These are phyloP conservation scores for Coix lacrymajobi DNA, from an alignment of 176 grass and related monocot species.

Conservation along the genomic window DNA sequence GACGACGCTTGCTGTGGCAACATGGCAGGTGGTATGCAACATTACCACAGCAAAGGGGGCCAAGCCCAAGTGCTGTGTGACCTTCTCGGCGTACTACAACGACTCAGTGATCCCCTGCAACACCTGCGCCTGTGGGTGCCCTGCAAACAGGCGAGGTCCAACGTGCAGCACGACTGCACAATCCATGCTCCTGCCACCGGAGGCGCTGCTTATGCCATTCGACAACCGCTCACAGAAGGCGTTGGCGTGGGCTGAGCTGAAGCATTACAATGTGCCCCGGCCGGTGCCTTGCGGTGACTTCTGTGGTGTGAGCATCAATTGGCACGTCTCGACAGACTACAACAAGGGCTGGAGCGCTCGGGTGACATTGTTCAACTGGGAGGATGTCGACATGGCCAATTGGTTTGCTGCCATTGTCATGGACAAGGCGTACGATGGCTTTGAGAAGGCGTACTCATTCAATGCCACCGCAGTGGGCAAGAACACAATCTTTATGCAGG, in stretches of 20 bases:
- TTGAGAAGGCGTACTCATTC: conserved; percentile 80
- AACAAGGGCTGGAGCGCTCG: conserved; percentile 88
- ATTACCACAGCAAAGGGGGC: conserved; percentile 43
- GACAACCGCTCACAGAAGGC: conserved; percentile 74
- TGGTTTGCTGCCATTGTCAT: conserved; percentile 90
- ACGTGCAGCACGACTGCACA: conserved; percentile 72
- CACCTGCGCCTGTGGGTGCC: conserved; percentile 82
- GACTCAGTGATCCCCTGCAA: conserved; percentile 85
- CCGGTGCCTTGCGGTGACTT: conserved; percentile 75
- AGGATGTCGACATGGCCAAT: conserved; percentile 51
- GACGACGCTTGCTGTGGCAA: conserved; percentile 37
- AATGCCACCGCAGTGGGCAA: conserved; percentile 52
- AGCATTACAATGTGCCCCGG: conserved; percentile 69
- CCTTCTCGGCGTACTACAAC: conserved; percentile 91
- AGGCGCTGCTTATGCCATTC: conserved; percentile 80
- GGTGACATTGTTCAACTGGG: conserved; percentile 95
- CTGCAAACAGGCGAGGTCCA: conserved; percentile 32
- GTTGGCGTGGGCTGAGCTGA: conserved; percentile 65
- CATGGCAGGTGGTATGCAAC: conserved; percentile 85
- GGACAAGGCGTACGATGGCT: conserved; percentile 75
- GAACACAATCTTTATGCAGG: conserved; percentile 91
- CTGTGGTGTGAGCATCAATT: conserved; percentile 94
- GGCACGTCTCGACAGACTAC: conserved; percentile 74
- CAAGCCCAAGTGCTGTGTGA: conserved; percentile 89
- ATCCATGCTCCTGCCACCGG: conserved; percentile 64